phyloP scores from a whole-genome alignment of 75 land plant species.

The Picea glauca region DNA sequence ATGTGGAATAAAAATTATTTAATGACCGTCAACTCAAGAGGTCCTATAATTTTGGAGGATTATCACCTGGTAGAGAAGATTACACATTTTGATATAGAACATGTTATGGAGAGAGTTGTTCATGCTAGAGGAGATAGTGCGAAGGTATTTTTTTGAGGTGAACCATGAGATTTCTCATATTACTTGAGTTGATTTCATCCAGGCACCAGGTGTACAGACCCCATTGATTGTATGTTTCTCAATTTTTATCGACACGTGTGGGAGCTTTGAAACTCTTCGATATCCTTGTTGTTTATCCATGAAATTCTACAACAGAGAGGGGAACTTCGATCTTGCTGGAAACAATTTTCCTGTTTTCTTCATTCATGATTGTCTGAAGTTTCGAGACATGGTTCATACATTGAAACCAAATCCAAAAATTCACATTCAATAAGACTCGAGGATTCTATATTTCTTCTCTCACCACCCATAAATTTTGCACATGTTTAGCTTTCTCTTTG shows the following conservation, averaged over 20 bases:
- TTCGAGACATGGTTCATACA: too few species aligned
- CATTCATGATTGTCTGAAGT: too few species aligned
- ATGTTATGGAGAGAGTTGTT: constrained; percentile 91
- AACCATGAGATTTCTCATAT: constrained; percentile 71
- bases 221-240: constrained; percentile 65
- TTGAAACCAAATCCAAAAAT: too few species aligned
- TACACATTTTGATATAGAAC: constrained; percentile 70
- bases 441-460: constrained; percentile 68
- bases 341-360: too few species aligned
- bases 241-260: constrained; percentile 78
- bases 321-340: too few species aligned
- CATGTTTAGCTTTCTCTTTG: too few species aligned
- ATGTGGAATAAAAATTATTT: constrained; percentile 85
- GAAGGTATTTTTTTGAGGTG: constrained; percentile 76
- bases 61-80: constrained; percentile 80
- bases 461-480: constrained; percentile 29
- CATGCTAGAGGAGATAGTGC: constrained; percentile 90
- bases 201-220: constrained; percentile 34
- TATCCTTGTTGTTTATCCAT: constrained; percentile 84
- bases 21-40: constrained; percentile 72
- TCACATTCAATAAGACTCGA: too few species aligned
- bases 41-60: constrained; percentile 84
- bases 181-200: constrained; percentile 78
- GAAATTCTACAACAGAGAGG: constrained; percentile 85
- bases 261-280: constrained; percentile 73